These are phyloP conservation scores for Larix kaempferi DNA, from an alignment of 75 land plant species.

Conservation along the genomic window DNA sequence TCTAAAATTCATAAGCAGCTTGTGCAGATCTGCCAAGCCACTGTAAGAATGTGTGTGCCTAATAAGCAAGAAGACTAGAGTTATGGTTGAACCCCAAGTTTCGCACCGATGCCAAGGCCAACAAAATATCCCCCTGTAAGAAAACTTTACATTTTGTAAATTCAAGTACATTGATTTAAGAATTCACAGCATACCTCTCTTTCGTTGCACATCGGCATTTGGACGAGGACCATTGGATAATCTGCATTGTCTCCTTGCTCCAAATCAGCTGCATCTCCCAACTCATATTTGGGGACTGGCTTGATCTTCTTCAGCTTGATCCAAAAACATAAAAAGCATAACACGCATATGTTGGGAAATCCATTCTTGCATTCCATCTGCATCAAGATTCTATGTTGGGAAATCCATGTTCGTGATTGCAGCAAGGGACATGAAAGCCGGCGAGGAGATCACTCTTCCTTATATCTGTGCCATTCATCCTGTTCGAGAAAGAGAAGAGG, in stretches of 20 bases:
- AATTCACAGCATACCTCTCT: conserved; percentile 50
- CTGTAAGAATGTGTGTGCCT: no score
- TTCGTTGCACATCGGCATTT: conserved; percentile 80
- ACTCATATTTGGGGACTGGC: no score
- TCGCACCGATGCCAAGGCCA: background rate
- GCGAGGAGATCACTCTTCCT: no score
- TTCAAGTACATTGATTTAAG: background rate
- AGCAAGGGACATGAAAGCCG: conserved; percentile 1
- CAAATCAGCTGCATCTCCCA: conserved; percentile 24
- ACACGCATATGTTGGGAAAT: no score
- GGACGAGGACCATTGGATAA: conserved; percentile 71
- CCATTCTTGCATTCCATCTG: no score
- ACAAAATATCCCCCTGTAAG: background rate
- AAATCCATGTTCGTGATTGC: conserved; percentile 7
- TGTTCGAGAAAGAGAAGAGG: no score
- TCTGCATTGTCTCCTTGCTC: conserved; percentile 13
- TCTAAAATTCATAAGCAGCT: conserved; percentile 22
- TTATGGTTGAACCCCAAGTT: background rate
- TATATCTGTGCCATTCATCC: no score
- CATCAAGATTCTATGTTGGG: no score
- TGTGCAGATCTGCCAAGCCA: background rate
- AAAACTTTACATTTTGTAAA: background rate
- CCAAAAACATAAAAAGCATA: conserved; percentile 71
- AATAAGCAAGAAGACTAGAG: background rate
- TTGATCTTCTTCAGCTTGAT: conserved; percentile 69